Base-by-base conservation (phyloP, 1,284 basidiomycete species). In the Puccinia triticina region DNA sequence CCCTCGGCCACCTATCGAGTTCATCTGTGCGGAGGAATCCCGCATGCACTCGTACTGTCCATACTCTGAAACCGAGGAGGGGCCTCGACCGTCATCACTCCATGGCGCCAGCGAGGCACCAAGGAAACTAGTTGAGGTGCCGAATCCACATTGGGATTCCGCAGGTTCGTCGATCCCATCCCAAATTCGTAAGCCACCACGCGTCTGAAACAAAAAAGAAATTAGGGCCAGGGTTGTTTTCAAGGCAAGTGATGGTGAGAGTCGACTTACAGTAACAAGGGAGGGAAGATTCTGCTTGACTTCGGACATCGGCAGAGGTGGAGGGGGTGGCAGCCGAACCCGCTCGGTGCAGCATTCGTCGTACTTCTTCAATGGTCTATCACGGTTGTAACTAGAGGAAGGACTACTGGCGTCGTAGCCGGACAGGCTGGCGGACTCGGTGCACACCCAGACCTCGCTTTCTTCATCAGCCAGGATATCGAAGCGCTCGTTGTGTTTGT, bases 401-500 rank as follows among this genome's bases (percentile, higher is more conserved):
- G 59, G 73, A 32, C 53, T 43, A 37, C 48, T 29, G 59, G 40
- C 40, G 16, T 55, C 50, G 57, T 75, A n/a, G 50, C 34, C 37
- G 26, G 37, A 40, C 37, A 75, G 2, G 53, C 50, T 75, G 26
- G 29, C 72, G 18, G 46, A 34, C 37, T 67, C 66, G 34, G 66
- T 57, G n/a, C 50, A 59, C 32, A 53, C 55, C 78, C 78, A 81
- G 10, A 81, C 67, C 10, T 81, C 78, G 37, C 78, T 81, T 34
- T 73, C 78, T 66, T 81, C 78, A 64, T 81, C 78, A 11, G 78
- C 78, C 34, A 81, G 57, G 40, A 81, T 81, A 81, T 81, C 78
- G 71, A 81, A 81, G n/a, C 78, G 67, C 40, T 81, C 71, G 37
- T 74, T 81, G 21, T 55, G 48, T 14, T 46, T 50, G 8, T 61